Percentiles rank a stretch among this genome's conserved stretches.
Conservation (phyloP, 2,329 filamentous ascomycete species). For the Paracamarosporium sp. region DNA sequence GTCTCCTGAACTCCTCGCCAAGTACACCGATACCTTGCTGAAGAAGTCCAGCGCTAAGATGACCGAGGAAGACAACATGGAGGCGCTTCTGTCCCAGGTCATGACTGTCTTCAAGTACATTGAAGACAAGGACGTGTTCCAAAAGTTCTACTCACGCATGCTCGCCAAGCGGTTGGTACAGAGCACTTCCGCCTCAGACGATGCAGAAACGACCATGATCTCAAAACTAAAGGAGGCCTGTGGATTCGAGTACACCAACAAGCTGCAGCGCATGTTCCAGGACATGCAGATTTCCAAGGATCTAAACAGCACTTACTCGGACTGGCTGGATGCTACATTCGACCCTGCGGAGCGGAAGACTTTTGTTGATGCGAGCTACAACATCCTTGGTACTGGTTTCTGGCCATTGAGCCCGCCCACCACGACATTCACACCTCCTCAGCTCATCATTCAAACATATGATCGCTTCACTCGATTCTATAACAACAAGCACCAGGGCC, state of each 20-base stretch:
- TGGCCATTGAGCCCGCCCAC: constrained; percentile 90
- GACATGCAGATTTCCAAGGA: constrained; percentile 99
- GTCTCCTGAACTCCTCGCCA: constrained; percentile 92
- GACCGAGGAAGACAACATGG: constrained; percentile 91
- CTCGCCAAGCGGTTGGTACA: constrained; percentile 93
- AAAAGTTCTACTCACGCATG: constrained; percentile 99
- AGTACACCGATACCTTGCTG: constrained; percentile 90
- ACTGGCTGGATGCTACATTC: constrained; percentile 72
- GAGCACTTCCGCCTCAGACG: constrained; percentile 92
- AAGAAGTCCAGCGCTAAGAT: constrained; percentile 88
- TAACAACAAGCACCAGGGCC: constrained; percentile 93
- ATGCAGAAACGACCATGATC: constrained; percentile 99
- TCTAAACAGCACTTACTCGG: constrained; percentile 87
- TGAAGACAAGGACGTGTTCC: constrained; percentile 99
- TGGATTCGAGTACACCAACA: constrained; percentile 99
- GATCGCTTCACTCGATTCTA: constrained; percentile 92
- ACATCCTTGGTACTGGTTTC: constrained; percentile 94
- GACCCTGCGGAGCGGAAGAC: constrained; percentile 70
- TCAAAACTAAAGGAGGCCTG: constrained; percentile 98
- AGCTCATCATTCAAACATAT: constrained; percentile 83
- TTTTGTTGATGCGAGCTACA: constrained; percentile 84
- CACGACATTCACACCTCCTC: constrained; percentile 86
- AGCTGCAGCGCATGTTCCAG: constrained; percentile 99
- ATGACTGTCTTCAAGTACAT: constrained; percentile 99
- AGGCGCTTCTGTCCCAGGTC: constrained; percentile 86